Conservation (phyloP, 352 stramenopile species). For the Globisporangium echinulatum region DNA sequence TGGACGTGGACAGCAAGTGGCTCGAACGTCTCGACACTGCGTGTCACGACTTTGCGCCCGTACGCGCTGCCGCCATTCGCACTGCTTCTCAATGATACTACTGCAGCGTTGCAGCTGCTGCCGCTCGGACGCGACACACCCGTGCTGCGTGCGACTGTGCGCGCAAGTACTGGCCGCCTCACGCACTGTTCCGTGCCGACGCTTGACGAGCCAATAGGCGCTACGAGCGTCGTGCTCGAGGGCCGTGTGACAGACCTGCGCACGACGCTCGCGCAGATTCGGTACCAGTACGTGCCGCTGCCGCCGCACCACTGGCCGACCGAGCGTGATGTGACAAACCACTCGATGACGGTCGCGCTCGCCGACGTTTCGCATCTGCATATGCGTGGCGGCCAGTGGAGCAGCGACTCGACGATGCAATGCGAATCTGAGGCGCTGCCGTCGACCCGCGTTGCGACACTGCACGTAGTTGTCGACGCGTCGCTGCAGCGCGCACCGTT, state of each 20-base stretch:
- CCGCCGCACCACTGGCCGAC: not conserved
- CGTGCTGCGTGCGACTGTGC: slow-evolving; percentile 3
- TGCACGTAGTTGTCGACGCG: slow-evolving; percentile 8
- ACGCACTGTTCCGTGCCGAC: slow-evolving; percentile 1
- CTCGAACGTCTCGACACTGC: slow-evolving; percentile 10
- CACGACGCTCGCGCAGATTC: slow-evolving; percentile 5
- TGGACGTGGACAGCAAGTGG: slow-evolving; percentile 16
- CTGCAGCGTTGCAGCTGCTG: not conserved
- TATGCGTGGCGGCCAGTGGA: not conserved
- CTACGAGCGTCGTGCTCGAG: slow-evolving; percentile 3
- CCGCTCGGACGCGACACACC: not conserved
- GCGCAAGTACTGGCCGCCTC: slow-evolving; percentile 6
- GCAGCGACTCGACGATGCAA: not conserved
- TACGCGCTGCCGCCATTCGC: slow-evolving; percentile 6
- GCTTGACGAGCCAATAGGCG: not conserved
- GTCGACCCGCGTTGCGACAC: not conserved
- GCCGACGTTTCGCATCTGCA: slow-evolving; percentile 4
- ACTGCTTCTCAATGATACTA: not conserved
- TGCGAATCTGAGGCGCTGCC: no score
- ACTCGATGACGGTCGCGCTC: slow-evolving; percentile 7
- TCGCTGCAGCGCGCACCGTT: not conserved
- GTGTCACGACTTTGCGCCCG: not conserved
- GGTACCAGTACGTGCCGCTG: not conserved
- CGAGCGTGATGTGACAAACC: not conserved
- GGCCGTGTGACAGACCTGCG: slow-evolving; percentile 4